These are phyloP conservation scores for Cyberlindnera xylosilytica DNA, from an alignment of 805 yeast genomes.

Conservation along the genomic window DNA sequence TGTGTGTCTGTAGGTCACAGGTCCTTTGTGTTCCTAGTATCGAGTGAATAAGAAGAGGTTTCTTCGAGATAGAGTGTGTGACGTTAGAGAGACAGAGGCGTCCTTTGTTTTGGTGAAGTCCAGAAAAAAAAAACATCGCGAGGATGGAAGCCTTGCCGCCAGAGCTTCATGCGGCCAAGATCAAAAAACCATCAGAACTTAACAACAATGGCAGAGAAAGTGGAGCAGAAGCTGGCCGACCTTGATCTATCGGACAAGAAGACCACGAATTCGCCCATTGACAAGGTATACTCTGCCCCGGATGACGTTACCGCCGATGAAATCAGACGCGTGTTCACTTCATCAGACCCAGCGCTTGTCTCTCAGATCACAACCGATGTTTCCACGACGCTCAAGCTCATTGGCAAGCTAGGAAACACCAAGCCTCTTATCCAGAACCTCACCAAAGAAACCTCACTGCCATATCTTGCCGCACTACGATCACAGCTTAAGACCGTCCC, in stretches of 20 bases:
- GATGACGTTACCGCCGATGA: not conserved
- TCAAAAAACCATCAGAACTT: not conserved
- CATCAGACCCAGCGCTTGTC: conserved; percentile 1
- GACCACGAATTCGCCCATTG: not conserved
- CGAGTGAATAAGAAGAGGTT: too few species aligned
- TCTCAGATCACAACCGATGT: conserved; percentile 1
- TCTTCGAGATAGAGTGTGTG: too few species aligned
- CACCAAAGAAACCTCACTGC: conserved; percentile 6
- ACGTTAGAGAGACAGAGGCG: too few species aligned
- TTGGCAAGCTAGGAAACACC: not conserved
- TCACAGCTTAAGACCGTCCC: not conserved
- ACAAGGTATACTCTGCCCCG: conserved; percentile 4
- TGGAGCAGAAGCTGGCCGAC: not conserved
- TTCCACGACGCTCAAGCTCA: conserved; percentile 3
- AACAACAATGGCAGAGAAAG: not conserved
- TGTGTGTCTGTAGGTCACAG: too few species aligned
- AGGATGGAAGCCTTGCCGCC: too few species aligned
- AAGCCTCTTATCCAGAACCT: conserved; percentile 4
- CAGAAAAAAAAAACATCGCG: too few species aligned
- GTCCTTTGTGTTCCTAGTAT: too few species aligned
- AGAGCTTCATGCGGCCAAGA: too few species aligned
- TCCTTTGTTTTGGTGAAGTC: too few species aligned
- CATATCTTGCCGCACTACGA: conserved; percentile 10
- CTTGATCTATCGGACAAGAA: not conserved
- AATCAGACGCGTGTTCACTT: conserved; percentile 7